phyloP scores from a whole-genome alignment of 768 basidiomycete species.

The Dacryopinax spathularia region DNA sequence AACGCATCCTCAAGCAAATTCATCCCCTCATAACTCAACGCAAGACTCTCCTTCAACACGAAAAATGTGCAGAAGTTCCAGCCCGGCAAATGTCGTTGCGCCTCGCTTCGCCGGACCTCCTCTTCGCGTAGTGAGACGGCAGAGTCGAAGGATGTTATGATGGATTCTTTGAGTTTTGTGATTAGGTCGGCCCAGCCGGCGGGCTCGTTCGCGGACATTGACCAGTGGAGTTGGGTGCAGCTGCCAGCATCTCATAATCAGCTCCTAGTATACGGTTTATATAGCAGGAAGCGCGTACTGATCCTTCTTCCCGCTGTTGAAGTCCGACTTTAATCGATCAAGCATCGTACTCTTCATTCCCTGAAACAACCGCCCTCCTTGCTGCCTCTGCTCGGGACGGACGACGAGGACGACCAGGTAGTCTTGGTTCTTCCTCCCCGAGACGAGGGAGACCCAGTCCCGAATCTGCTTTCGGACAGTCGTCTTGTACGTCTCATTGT shows the following conservation, averaged over 20 bases:
- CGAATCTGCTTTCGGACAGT: slow-evolving; percentile 73
- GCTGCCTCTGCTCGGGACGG: slow-evolving; percentile 48
- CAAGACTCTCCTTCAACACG: slow-evolving; percentile 92
- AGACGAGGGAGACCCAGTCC: slow-evolving; percentile 68
- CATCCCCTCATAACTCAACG: slow-evolving; percentile 81
- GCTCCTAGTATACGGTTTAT: slow-evolving; percentile 6
- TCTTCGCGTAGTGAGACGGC: slow-evolving; percentile 72
- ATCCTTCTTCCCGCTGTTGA: slow-evolving; percentile 78
- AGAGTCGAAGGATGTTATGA: slow-evolving; percentile 70
- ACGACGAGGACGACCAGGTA: slow-evolving; percentile 86
- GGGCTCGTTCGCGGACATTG: slow-evolving; percentile 55
- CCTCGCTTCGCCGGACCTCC: slow-evolving; percentile 77
- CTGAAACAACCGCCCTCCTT: slow-evolving; percentile 59
- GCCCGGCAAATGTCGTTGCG: slow-evolving; percentile 81
- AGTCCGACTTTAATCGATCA: slow-evolving; percentile 84
- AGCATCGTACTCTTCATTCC: slow-evolving; percentile 63
- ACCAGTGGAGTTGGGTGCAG: slow-evolving; percentile 72
- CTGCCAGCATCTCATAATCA: slow-evolving; percentile 28
- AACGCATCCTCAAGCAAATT: slow-evolving; percentile 80
- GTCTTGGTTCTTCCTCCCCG: slow-evolving; percentile 68
- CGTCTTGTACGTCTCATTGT: slow-evolving; percentile 62
- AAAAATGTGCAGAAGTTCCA: slow-evolving; percentile 99
- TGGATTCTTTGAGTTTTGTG: slow-evolving; percentile 77
- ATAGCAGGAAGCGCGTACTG: slow-evolving; percentile 33
- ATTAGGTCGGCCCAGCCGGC: slow-evolving; percentile 76